Conservation (phyloP, 75 land plant species). For the Cupressus sempervirens region DNA sequence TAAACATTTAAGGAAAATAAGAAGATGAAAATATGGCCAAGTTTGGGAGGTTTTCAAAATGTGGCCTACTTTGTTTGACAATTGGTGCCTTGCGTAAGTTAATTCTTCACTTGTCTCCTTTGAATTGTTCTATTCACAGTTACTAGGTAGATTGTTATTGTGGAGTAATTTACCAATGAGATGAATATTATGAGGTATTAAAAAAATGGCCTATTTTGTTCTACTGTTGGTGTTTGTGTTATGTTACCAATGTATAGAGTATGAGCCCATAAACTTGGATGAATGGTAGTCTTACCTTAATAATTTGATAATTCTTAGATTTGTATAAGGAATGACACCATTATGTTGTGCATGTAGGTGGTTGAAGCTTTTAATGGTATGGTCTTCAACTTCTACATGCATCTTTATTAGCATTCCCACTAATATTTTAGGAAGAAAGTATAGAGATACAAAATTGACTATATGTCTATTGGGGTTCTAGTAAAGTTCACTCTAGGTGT, state of each 20-base stretch:
- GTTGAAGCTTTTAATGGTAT: slow-evolving; percentile 98
- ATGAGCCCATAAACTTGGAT: neutral
- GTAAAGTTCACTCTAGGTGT: too few species aligned
- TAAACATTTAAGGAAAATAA: slow-evolving; percentile 26
- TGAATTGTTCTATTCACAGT: neutral
- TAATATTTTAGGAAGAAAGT: too few species aligned
- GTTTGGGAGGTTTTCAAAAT: neutral
- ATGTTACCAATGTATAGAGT: neutral
- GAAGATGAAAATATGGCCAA: slow-evolving; percentile 15
- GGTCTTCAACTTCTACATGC: too few species aligned
- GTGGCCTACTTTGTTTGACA: neutral
- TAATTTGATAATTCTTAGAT: neutral
- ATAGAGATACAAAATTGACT: too few species aligned
- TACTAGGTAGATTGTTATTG: neutral
- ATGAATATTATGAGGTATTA: neutral
- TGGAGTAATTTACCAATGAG: neutral
- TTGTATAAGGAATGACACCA: neutral
- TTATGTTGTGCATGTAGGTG: slow-evolving; percentile 44
- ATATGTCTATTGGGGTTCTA: too few species aligned
- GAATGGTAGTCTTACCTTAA: neutral
- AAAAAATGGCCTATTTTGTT: neutral
- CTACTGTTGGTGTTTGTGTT: too few species aligned
- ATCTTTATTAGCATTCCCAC: too few species aligned
- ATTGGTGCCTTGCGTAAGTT: neutral
- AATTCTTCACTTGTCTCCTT: neutral